A percentile compares a stretch with the other conserved stretches of the same genome.
phyloP scores from a whole-genome alignment of 23 red algal genomes.

The Chondrus crispus region DNA sequence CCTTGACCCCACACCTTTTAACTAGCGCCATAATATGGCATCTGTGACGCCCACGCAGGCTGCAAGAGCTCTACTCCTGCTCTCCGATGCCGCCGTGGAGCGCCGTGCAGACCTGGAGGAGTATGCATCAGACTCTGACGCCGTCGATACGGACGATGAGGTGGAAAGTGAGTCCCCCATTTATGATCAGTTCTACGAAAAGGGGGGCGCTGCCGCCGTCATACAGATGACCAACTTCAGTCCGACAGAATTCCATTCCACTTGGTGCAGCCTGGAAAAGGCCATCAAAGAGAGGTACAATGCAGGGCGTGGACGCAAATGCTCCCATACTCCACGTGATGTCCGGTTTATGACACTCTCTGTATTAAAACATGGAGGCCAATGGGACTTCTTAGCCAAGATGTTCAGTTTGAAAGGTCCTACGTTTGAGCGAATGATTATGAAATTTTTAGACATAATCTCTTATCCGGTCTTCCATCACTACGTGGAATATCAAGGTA shows the following conservation, averaged over 20 bases:
- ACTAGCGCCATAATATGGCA: no score
- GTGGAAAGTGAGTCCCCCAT: background rate
- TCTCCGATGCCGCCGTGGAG: no score
- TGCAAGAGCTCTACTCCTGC: no score
- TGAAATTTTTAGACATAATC: background rate
- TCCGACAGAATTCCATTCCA: background rate
- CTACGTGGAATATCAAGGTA: background rate
- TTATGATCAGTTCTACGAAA: background rate
- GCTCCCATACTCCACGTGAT: background rate
- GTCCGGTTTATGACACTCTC: constrained; percentile 15
- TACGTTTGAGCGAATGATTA: background rate
- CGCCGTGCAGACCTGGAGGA: no score
- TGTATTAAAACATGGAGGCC: background rate
- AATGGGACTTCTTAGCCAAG: background rate
- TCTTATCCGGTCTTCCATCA: background rate
- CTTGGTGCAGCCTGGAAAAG: background rate
- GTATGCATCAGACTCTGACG: no score
- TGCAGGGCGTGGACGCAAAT: background rate
- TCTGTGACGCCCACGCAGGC: no score
- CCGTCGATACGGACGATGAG: no score
- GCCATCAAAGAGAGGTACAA: background rate
- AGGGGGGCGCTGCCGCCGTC: background rate
- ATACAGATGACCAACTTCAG: background rate
- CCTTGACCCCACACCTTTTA: no score
- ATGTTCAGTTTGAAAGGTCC: background rate